Base-by-base conservation (phyloP, 352 stramenopile genomes). In the Pythium diclinum region DNA sequence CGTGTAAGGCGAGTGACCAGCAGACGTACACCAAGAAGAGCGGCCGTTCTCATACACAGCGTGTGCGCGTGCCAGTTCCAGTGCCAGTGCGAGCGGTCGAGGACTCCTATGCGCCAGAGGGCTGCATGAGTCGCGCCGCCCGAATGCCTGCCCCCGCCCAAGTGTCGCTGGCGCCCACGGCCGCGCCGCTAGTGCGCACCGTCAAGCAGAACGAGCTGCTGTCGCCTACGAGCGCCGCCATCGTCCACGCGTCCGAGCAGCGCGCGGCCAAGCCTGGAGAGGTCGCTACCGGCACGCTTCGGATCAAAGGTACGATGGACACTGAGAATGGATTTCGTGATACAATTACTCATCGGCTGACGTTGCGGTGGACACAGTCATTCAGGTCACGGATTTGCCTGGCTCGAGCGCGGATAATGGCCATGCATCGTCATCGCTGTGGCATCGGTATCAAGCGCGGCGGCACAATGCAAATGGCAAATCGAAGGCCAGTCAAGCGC, bases 241-340 rank as follows among this genome's bases (percentile, higher is more conserved):
- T 88, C 14, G 78, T 74, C 33, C 70, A 76, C n/a, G 81, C 79
- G 16, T 76, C 78, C 40, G 76, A 83, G 59, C 74, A 79, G 58
- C 75, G 74, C 33, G 75, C 74, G 16, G 68, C 73, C 23, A 80
- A 82, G 47, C 70, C 79, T 8, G 78, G 74, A 9, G 72, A 85
- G 6, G 71, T 84, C 54, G 68, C 65, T 30, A 69, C 77, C 6
- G 82, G 82, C 30, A 61, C 75, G 23, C 67, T 91, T 54, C 75
- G 82, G 32, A 77, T 91, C 69, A 79, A 77, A 81, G 76, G 81
- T 85, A 42, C n/a, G 44, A 30, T 21, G 17, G 0, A 21, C 19
- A 44, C 30, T 28, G 32, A 48, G 10, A 38, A 1, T 28, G 25
- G 25, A 28, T 28, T 28, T 28, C 3, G 25, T 28, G 25, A 28